Evolutionary conservation across 2,329 filamentous ascomycete genomes (phyloP), one percentile per base, ranked within the genome.

Genomic region (Sclerotinia subarctica): DNA sequence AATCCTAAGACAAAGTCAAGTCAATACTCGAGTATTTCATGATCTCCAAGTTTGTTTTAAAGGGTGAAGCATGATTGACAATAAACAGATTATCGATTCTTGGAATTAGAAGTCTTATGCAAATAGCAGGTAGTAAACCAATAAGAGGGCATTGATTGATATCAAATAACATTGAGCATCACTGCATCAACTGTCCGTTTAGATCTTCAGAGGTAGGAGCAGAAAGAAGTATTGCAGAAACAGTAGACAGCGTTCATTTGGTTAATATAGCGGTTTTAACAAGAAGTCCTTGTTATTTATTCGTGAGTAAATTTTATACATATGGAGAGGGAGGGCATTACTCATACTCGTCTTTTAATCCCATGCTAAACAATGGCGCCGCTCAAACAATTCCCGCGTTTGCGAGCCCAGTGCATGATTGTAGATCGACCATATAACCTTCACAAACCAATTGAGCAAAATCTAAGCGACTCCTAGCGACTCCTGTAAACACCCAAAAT

Each of bases 321-420:
- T 49, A 51, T 63, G n/a, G 42, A 51, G 59, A 63, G 47, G 46
- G 15, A 63, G 59, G 59, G n/a, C 26, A 63, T 63, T 38, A 57
- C 11, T 38, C 53, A 32, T 35, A 35, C 21, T 51, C 59, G 32
- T 63, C 59, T 38, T n/a, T 32, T 51, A 35, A 51, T 38, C 46
- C 32, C 59, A 63, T 52, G 35, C 29, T 35, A 51, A 47, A 38
- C 46, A 49, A 26, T 38, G 59, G 44, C 59, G 59, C 46, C 29
- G 46, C 24, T 29, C 46, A 62, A 38, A 51, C 59, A 51, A 21
- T 19, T 42, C 46, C 59, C 21, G 5, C 13, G 13, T 26, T 42
- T 15, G 32, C n/a, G n/a, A 19, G 21, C 26, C 38, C 32, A 51
- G 17, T 38, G 7, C 46, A 32, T 51, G 15, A 51, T 63, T 46